Percentiles rank a stretch among this genome's conserved stretches.
phyloP scores from a whole-genome alignment of 1,284 basidiomycete species.

The Quambalaria eucalypti region DNA sequence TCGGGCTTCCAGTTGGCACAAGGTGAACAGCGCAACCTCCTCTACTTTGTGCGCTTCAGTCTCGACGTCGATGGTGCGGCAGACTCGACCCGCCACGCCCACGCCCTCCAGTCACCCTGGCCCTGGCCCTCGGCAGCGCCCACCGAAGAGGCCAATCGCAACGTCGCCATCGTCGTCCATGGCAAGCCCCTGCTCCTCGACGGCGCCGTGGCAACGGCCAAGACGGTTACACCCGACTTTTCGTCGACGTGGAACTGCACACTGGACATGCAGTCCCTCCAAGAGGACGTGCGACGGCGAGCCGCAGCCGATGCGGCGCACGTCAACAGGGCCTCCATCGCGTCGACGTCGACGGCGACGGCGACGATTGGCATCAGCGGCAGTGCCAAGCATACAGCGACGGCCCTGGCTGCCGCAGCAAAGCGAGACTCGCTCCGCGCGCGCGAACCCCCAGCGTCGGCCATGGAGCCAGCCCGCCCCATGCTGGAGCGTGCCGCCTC shows the following conservation, averaged over 20 bases:
- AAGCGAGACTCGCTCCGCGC: background rate
- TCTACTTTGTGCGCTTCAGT: constrained; percentile 3
- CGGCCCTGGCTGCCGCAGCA: background rate
- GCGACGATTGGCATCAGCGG: background rate
- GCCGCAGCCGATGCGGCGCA: background rate
- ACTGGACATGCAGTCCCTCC: background rate
- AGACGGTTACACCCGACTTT: constrained; percentile 1
- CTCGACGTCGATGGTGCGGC: background rate
- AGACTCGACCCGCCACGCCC: background rate
- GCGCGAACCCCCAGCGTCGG: background rate
- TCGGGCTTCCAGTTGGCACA: background rate
- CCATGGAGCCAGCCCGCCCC: background rate
- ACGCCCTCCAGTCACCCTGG: background rate
- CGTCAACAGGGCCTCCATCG: background rate
- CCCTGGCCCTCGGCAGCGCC: background rate
- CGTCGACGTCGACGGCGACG: background rate
- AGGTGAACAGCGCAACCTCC: constrained; percentile 6
- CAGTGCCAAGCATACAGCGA: background rate
- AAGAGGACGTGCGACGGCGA: background rate
- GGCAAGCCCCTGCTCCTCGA: constrained; percentile 2
- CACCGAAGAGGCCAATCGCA: background rate
- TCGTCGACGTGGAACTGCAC: constrained; percentile 6
- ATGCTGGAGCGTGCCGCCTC: background rate
- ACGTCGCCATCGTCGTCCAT: constrained; percentile 2
- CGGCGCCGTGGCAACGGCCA: background rate